Conservation (phyloP, 345 rosid genomes). For the Orychophragmus violaceus region DNA sequence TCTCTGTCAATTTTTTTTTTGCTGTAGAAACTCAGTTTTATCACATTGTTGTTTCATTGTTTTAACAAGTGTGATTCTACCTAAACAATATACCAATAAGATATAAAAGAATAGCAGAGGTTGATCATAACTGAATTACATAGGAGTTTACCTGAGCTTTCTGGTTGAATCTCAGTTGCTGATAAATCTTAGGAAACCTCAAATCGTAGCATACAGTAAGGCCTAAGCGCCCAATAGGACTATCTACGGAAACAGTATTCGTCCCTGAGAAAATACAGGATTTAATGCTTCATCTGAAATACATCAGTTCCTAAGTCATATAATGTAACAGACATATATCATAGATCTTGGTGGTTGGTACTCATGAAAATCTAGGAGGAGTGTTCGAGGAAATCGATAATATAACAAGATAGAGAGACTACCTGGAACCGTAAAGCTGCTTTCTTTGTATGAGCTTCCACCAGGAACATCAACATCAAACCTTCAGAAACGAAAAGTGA, state of each 20-base stretch:
- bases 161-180: conserved; percentile 74
- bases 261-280: conserved; percentile 41
- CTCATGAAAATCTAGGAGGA: not conserved
- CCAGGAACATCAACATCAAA: conserved; percentile 95
- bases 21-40: not conserved
- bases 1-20: not conserved
- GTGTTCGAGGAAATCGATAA: not conserved
- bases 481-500: conserved; percentile 32
- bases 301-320: not conserved
- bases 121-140: not conserved
- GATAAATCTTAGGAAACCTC: conserved; percentile 90
- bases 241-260: conserved; percentile 63
- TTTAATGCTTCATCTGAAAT: not conserved
- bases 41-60: not conserved
- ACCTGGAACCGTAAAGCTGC: conserved; percentile 92
- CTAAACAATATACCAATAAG: not conserved
- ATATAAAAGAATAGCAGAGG: not conserved
- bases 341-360: not conserved
- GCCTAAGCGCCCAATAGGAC: conserved; percentile 82
- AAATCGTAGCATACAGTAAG: conserved; percentile 83
- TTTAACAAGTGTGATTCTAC: not conserved
- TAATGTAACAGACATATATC: not conserved
- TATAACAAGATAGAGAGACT: not conserved
- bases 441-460: conserved; percentile 76
- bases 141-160: conserved; percentile 56